Percentiles rank a stretch among this genome's conserved stretches.
phyloP scores from a whole-genome alignment of 2,329 filamentous ascomycete species.

The Westerdykella aurantiaca region DNA sequence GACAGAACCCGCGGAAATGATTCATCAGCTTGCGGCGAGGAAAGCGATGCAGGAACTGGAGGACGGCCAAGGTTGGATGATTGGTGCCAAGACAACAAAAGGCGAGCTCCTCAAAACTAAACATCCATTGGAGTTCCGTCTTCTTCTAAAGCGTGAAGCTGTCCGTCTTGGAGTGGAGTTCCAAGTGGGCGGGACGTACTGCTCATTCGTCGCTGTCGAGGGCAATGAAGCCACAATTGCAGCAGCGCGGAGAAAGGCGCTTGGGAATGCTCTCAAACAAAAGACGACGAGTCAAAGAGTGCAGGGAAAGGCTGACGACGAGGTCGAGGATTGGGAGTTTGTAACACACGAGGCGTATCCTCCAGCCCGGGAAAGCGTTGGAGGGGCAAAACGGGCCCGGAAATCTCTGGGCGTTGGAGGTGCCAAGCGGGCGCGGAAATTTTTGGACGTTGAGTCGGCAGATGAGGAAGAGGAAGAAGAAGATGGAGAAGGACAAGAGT shows the following conservation, averaged over 20 bases:
- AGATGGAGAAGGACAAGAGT: background rate
- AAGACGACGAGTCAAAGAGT: no score
- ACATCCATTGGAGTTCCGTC: conserved; percentile 44
- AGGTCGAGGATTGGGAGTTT: background rate
- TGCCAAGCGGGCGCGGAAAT: background rate
- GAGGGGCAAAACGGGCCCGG: background rate
- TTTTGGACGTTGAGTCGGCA: background rate
- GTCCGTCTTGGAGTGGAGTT: conserved; percentile 59
- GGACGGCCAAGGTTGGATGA: conserved; percentile 58
- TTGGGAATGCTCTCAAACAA: conserved; percentile 2
- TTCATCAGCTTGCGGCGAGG: conserved; percentile 63
- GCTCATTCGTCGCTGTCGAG: conserved; percentile 63
- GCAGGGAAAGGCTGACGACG: background rate
- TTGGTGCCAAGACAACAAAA: conserved; percentile 30
- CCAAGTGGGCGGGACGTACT: conserved; percentile 62
- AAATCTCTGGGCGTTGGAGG: background rate
- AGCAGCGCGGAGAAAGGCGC: conserved; percentile 7
- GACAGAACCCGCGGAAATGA: conserved; percentile 44
- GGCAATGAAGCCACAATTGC: conserved; percentile 27
- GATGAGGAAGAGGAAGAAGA: conserved; percentile 1
- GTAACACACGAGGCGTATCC: no score
- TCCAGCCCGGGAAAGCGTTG: no score
- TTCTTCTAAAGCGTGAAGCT: conserved; percentile 58
- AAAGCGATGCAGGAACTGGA: conserved; percentile 63
- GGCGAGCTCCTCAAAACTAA: conserved; percentile 32